Conservation (phyloP, 257 asterid species). For the Coffea eugenioides region DNA sequence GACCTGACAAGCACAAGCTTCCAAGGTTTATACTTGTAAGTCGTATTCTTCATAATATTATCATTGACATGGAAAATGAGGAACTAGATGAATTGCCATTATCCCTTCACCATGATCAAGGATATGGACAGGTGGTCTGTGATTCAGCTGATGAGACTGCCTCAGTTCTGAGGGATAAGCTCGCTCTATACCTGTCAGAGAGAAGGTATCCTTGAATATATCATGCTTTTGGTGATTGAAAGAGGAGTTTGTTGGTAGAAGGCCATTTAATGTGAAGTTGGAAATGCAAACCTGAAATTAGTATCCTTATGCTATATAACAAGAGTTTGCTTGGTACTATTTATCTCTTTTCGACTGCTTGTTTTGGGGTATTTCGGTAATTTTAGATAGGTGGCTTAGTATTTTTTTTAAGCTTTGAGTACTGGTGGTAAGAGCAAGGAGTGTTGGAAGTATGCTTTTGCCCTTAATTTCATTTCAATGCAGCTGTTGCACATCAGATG, state of each 20-base stretch:
- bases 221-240: neutral
- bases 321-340: too few relatives aligned
- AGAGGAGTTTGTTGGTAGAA: neutral
- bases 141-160: conserved; percentile 47
- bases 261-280: neutral
- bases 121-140: conserved; percentile 52
- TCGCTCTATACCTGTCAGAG: conserved; percentile 40
- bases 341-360: too few relatives aligned
- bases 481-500: too few relatives aligned
- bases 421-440: too few relatives aligned
- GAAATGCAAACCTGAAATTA: neutral
- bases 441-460: too few relatives aligned
- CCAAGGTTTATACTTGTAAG: conserved; percentile 82
- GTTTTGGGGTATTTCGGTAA: too few relatives aligned
- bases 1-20: conserved; percentile 83
- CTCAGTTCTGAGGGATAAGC: conserved; percentile 46
- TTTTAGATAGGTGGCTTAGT: too few relatives aligned
- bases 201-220: conserved; percentile 20
- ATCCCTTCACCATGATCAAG: conserved; percentile 53
- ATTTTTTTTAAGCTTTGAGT: too few relatives aligned
- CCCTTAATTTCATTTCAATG: too few relatives aligned
- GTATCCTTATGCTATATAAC: too few relatives aligned
- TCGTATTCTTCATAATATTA: conserved; percentile 85
- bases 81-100: conserved; percentile 31
- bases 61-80: conserved; percentile 71